A percentile compares a stretch with the other conserved stretches of the same genome.
phyloP scores from a whole-genome alignment of 106 monocot genomes.

The Gastrodia elata region DNA sequence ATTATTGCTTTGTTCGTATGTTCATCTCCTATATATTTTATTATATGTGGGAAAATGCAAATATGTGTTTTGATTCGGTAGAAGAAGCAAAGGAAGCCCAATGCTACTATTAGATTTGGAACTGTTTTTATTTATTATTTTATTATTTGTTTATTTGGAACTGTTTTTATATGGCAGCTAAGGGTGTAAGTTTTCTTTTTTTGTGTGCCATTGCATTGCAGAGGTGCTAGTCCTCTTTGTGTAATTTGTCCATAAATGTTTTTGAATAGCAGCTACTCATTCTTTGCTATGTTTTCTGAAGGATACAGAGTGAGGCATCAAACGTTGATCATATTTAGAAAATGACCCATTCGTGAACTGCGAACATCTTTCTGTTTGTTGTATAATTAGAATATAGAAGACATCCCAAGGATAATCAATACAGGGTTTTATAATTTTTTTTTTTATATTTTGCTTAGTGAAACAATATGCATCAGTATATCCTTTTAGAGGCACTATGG shows the following conservation, averaged over 20 bases:
- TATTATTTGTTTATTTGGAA: too few species aligned
- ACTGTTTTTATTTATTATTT: too few species aligned
- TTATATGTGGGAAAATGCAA: neutral
- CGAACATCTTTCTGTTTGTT: neutral
- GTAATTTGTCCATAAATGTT: neutral
- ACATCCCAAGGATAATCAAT: neutral
- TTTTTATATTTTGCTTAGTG: neutral
- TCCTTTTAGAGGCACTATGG: neutral
- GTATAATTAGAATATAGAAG: neutral
- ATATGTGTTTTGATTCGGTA: neutral
- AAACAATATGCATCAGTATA: neutral
- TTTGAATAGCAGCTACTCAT: neutral
- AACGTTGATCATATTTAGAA: neutral
- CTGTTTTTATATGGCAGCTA: neutral
- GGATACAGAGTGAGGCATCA: neutral
- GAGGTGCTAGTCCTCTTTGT: neutral
- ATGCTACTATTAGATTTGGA: neutral
- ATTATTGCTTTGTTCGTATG: neutral
- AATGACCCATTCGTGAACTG: neutral
- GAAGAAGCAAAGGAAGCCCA: neutral
- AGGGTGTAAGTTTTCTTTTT: neutral
- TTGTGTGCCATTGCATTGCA: neutral
- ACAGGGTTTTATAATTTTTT: neutral
- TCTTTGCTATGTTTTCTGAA: neutral
- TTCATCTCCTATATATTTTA: neutral